phyloP scores from a whole-genome alignment of 2,329 filamentous ascomycete species.

The Neopestalotiopsis sp. region DNA sequence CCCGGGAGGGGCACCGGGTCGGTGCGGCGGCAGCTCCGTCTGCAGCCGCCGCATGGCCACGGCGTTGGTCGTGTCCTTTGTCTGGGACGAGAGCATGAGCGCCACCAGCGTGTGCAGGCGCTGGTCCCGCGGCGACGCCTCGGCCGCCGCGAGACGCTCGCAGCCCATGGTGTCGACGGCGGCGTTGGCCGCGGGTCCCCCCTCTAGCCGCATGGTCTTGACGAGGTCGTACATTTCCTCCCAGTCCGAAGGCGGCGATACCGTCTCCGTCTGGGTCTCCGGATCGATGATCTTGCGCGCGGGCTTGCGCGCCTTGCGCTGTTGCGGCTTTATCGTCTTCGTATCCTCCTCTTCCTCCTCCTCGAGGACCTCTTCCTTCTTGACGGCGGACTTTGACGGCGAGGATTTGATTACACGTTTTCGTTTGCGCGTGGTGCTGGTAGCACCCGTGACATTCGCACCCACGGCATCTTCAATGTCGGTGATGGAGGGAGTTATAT shows the following conservation, averaged over 20 bases:
- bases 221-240: constrained; percentile 79
- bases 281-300: constrained; percentile 31
- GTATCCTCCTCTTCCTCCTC: constrained; percentile 17
- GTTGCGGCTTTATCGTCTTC: neutral
- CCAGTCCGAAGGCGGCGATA: constrained; percentile 52
- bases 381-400: constrained; percentile 9
- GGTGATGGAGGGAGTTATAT: constrained; percentile 16
- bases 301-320: constrained; percentile 31
- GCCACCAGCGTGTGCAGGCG: constrained; percentile 87
- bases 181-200: constrained; percentile 68
- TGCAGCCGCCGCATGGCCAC: constrained; percentile 82
- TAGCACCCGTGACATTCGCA: constrained; percentile 6
- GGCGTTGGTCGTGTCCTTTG: constrained; percentile 89
- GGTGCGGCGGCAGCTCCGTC: constrained; percentile 66
- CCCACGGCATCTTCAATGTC: constrained; percentile 37
- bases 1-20: constrained; percentile 49
- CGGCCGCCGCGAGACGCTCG: constrained; percentile 69
- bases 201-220: constrained; percentile 71
- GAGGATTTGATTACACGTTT: constrained; percentile 27
- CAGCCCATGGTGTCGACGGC: constrained; percentile 99
- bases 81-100: constrained; percentile 91
- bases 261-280: constrained; percentile 23
- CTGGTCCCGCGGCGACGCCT: constrained; percentile 58
- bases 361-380: constrained; percentile 23
- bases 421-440: constrained; percentile 28